phyloP scores from a whole-genome alignment of 2,329 filamentous ascomycete genomes.

The Colletotrichum sp. region DNA sequence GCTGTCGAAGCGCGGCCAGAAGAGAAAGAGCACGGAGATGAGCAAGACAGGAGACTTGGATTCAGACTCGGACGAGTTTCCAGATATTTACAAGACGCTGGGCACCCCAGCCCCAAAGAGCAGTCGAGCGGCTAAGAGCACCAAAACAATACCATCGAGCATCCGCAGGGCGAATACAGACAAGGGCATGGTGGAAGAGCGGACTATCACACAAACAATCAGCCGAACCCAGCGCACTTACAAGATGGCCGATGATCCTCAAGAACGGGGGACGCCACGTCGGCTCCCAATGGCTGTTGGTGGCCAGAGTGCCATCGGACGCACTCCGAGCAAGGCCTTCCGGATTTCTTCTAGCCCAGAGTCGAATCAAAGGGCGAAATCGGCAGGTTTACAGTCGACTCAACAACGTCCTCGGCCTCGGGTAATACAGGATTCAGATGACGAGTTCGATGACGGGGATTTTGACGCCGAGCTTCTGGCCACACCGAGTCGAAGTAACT shows the following conservation, averaged over 20 bases:
- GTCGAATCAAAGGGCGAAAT: slow-evolving; percentile 14
- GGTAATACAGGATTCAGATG: slow-evolving; percentile 62
- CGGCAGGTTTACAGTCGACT: background rate
- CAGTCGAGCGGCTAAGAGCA: slow-evolving; percentile 29
- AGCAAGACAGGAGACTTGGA: slow-evolving; percentile 35
- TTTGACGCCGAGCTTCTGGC: slow-evolving; percentile 60
- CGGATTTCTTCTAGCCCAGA: slow-evolving; percentile 22
- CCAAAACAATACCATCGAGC: slow-evolving; percentile 3
- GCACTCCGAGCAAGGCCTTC: slow-evolving; percentile 27
- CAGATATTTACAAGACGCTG: slow-evolving; percentile 57
- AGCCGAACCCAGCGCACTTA: slow-evolving; percentile 25
- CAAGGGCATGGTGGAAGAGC: slow-evolving; percentile 22
- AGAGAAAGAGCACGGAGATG: slow-evolving; percentile 58
- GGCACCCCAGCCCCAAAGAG: slow-evolving; percentile 41
- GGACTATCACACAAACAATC: slow-evolving; percentile 25
- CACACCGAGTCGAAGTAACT: slow-evolving; percentile 37
- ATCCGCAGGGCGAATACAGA: slow-evolving; percentile 6
- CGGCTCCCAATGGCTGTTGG: background rate
- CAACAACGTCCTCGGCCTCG: slow-evolving; percentile 25
- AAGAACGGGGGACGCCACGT: background rate
- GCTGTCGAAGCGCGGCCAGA: slow-evolving; percentile 46
- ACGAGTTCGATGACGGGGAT: slow-evolving; percentile 64
- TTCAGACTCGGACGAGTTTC: slow-evolving; percentile 51
- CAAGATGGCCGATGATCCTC: slow-evolving; percentile 2
- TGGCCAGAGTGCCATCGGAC: background rate